These are phyloP conservation scores for Cyberlindnera lachancei DNA, from an alignment of 805 yeast species.

Conservation along the genomic window DNA sequence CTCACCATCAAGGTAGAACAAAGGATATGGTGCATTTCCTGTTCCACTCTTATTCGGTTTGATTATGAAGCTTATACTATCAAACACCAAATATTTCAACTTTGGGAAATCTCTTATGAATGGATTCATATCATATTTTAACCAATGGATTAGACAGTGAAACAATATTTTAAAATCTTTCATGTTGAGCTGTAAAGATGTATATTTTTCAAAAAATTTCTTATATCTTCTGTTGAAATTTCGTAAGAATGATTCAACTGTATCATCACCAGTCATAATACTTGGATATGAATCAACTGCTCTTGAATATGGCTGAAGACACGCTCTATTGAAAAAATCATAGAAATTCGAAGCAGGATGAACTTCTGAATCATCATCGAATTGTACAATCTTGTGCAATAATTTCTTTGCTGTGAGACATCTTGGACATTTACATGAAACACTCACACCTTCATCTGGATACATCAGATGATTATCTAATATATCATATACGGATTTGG, in stretches of 20 bases:
- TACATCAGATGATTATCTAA: conserved; percentile 11
- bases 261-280: conserved; percentile 35
- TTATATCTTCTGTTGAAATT: conserved; percentile 19
- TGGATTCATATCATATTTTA: conserved; percentile 28
- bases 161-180: conserved; percentile 28
- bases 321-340: background rate
- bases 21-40: background rate
- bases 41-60: background rate
- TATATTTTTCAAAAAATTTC: background rate
- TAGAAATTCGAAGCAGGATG: background rate
- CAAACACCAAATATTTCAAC: conserved; percentile 30
- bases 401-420: conserved; percentile 9
- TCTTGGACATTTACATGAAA: conserved; percentile 14
- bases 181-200: conserved; percentile 15
- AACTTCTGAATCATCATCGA: background rate
- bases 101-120: conserved; percentile 27
- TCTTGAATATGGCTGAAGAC: conserved; percentile 33
- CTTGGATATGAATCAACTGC: conserved; percentile 36
- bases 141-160: conserved; percentile 31
- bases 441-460: conserved; percentile 14
- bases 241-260: conserved; percentile 23
- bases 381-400: background rate
- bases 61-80: conserved; percentile 7
- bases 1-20: conserved; percentile 1
- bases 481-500: too few species aligned